Conservation (phyloP, 176 grass and related monocot genomes). For the Eleusine indica region DNA sequence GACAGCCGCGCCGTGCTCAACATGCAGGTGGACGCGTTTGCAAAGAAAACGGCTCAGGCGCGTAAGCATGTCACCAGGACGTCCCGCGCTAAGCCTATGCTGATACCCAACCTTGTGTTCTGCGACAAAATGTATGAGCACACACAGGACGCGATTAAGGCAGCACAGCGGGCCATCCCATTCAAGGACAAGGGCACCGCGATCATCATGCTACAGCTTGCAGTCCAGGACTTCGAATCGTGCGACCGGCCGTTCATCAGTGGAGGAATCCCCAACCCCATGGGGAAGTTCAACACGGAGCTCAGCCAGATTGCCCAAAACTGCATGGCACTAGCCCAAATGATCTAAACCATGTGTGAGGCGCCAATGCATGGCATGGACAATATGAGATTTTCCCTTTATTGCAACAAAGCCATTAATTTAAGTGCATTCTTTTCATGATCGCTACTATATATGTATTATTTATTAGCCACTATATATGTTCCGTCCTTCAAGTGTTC, state of each 20-base stretch:
- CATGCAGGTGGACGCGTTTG: slow-evolving; percentile 57
- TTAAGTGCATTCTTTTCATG: too few relatives aligned
- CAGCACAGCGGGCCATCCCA: slow-evolving; percentile 44
- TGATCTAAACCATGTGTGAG: slow-evolving; percentile 29
- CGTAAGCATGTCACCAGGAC: slow-evolving; percentile 17
- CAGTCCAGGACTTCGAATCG: slow-evolving; percentile 58
- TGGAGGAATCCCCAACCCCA: slow-evolving; percentile 30
- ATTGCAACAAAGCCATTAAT: too few relatives aligned
- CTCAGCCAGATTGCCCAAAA: slow-evolving; percentile 54
- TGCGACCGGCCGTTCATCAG: slow-evolving; percentile 51
- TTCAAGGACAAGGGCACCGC: slow-evolving; percentile 52
- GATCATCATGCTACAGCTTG: slow-evolving; percentile 57
- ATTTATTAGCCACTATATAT: too few relatives aligned
- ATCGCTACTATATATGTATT: too few relatives aligned
- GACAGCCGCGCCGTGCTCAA: slow-evolving; percentile 52
- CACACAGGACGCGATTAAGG: slow-evolving; percentile 55
- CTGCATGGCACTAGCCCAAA: slow-evolving; percentile 54
- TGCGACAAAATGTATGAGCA: slow-evolving; percentile 68
- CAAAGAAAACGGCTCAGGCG: slow-evolving; percentile 34
- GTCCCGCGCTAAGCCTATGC: slow-evolving; percentile 10
- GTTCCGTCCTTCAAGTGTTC: too few relatives aligned
- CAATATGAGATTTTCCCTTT: not conserved
- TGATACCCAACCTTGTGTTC: slow-evolving; percentile 39
- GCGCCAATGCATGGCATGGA: not conserved
- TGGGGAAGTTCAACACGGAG: slow-evolving; percentile 38